Percentiles rank a stretch among this genome's conserved stretches.
Conservation (phyloP, 441 rosid species). For the Gossypium davidsonii region DNA sequence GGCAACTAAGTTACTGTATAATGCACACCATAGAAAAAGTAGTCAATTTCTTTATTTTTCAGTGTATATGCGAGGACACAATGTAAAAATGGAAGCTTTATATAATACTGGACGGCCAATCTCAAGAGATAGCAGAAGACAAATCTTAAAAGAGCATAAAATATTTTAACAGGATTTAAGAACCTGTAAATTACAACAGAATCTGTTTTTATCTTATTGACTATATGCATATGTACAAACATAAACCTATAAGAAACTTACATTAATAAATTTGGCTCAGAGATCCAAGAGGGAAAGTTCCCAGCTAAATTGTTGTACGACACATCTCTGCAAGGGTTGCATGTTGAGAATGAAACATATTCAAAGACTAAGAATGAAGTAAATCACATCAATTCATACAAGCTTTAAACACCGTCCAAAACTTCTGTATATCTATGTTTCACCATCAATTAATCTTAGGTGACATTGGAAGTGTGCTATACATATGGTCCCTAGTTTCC, state of each 20-base stretch:
- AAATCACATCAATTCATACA: background rate
- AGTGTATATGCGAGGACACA: background rate
- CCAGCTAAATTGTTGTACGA: slow-evolving; percentile 66
- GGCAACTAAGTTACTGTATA: slow-evolving; percentile 61
- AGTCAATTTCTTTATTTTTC: slow-evolving; percentile 11
- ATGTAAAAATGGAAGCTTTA: background rate
- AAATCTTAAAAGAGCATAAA: background rate
- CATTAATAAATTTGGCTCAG: slow-evolving; percentile 34
- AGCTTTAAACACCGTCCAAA: background rate
- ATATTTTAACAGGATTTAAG: background rate
- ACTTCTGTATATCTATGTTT: background rate
- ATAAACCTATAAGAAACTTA: slow-evolving; percentile 22
- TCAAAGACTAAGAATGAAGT: background rate
- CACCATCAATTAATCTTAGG: background rate
- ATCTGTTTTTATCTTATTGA: background rate
- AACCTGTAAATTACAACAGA: background rate
- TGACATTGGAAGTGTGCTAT: background rate
- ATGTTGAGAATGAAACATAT: background rate
- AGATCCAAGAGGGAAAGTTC: slow-evolving; percentile 59
- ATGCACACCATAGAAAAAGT: background rate
- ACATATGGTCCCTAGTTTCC: background rate
- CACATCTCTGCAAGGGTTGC: slow-evolving; percentile 48
- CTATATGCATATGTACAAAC: background rate
- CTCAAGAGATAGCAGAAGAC: slow-evolving; percentile 1
- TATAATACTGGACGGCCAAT: background rate